These are phyloP conservation scores for Russula foetens DNA, from an alignment of 768 basidiomycete species.

Conservation along the genomic window DNA sequence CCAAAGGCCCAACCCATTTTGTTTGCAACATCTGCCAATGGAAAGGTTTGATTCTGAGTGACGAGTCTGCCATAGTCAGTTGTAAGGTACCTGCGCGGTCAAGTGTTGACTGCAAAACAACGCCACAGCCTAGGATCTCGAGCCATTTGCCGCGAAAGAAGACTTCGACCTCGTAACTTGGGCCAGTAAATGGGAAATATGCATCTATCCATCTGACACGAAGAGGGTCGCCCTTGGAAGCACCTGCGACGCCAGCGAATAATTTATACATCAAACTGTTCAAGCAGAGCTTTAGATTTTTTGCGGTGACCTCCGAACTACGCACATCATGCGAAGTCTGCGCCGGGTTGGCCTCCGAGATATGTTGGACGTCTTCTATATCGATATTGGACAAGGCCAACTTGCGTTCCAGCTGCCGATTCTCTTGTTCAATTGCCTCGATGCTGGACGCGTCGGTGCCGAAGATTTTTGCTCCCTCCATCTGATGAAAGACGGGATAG, in stretches of 20 bases:
- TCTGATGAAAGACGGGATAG: constrained; percentile 98
- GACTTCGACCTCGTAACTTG: constrained; percentile 97
- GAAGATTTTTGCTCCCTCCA: constrained; percentile 89
- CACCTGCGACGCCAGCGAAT: constrained; percentile 56
- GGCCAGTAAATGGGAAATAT: constrained; percentile 95
- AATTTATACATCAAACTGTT: constrained; percentile 78
- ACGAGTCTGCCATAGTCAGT: neutral
- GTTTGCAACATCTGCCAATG: constrained; percentile 51
- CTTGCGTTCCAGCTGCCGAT: constrained; percentile 47
- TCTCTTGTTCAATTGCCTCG: constrained; percentile 63
- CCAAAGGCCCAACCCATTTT: constrained; percentile 99
- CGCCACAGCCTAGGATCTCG: constrained; percentile 91
- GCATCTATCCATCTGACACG: constrained; percentile 96
- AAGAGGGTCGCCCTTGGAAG: constrained; percentile 57
- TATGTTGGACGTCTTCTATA: constrained; percentile 79
- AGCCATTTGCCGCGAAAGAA: constrained; percentile 96
- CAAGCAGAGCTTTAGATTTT: constrained; percentile 82
- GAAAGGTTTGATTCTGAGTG: neutral
- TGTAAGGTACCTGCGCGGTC: constrained; percentile 68
- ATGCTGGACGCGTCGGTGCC: constrained; percentile 46
- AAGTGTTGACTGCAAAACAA: constrained; percentile 82
- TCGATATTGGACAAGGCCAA: constrained; percentile 68
- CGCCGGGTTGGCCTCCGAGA: constrained; percentile 68
- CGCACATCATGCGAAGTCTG: constrained; percentile 71
- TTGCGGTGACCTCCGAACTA: constrained; percentile 65